Conservation (phyloP, 495 filamentous ascomycete species). For the Aspergillus taichungensis region DNA sequence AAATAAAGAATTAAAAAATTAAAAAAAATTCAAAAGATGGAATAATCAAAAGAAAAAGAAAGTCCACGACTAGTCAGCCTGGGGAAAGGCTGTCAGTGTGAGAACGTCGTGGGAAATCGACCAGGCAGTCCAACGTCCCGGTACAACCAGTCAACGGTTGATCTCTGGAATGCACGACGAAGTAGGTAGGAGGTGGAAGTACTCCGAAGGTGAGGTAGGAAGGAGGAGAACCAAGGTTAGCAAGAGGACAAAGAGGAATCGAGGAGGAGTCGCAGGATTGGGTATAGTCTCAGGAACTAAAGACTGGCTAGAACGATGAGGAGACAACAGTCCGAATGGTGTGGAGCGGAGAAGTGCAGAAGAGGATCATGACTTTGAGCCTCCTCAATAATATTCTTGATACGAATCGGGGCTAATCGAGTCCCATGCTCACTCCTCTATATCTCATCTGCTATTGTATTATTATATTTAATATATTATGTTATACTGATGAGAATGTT, state of each 20-base stretch:
- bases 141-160: constrained; percentile 15
- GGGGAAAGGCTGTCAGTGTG: not conserved
- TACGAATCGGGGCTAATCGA: not conserved
- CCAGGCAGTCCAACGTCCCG: constrained; percentile 7
- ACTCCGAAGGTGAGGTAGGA: not conserved
- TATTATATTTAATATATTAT: too few species aligned
- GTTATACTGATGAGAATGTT: too few species aligned
- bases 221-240: not conserved
- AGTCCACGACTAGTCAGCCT: not conserved
- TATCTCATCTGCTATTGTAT: too few species aligned
- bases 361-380: constrained; percentile 9
- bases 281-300: not conserved
- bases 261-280: not conserved
- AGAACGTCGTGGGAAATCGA: constrained; percentile 1
- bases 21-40: constrained; percentile 1
- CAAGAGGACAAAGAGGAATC: not conserved
- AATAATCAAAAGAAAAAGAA: constrained; percentile 2
- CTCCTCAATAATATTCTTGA: constrained; percentile 3
- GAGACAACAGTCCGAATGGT: not conserved
- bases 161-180: constrained; percentile 1
- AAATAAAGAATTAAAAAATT: not conserved
- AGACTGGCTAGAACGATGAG: not conserved
- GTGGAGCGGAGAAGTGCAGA: not conserved
- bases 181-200: not conserved
- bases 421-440: not conserved